phyloP scores from a whole-genome alignment of 257 asterid genomes.

The Avicennia marina region DNA sequence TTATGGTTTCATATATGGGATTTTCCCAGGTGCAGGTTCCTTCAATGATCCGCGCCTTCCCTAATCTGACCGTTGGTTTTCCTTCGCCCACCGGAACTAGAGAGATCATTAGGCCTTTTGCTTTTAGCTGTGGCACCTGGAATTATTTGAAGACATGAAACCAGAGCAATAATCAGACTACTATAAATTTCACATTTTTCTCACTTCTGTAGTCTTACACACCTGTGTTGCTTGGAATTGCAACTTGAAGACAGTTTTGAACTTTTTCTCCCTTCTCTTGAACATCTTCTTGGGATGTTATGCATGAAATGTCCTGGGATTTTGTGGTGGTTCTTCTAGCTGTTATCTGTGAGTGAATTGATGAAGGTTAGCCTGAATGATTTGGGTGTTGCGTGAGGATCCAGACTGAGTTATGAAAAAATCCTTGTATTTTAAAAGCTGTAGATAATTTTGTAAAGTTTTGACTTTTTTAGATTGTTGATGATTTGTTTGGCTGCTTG shows the following conservation, averaged over 20 bases:
- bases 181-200: background rate
- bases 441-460: too few species aligned
- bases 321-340: slow-evolving; percentile 11
- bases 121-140: slow-evolving; percentile 88
- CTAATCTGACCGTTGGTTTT: slow-evolving; percentile 69
- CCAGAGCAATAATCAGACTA: slow-evolving; percentile 1
- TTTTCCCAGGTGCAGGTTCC: slow-evolving; percentile 86
- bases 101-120: slow-evolving; percentile 70
- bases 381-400: slow-evolving; percentile 27
- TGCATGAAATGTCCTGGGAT: slow-evolving; percentile 25
- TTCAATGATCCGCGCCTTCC: slow-evolving; percentile 61
- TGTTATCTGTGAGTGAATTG: slow-evolving; percentile 22
- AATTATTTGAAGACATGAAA: slow-evolving; percentile 9
- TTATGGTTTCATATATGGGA: slow-evolving; percentile 73
- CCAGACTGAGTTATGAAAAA: slow-evolving; percentile 15
- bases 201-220: background rate
- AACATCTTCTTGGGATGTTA: slow-evolving; percentile 52
- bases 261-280: slow-evolving; percentile 76
- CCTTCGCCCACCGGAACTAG: slow-evolving; percentile 86
- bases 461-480: slow-evolving; percentile 26
- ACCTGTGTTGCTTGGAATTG: slow-evolving; percentile 92
- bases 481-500: slow-evolving; percentile 16
- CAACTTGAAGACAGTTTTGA: slow-evolving; percentile 76
- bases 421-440: slow-evolving; percentile 14
- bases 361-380: slow-evolving; percentile 20